Evolutionary conservation across 805 yeast species (phyloP), one percentile per base, ranked within the genome.

Genomic region (Candida montana): DNA sequence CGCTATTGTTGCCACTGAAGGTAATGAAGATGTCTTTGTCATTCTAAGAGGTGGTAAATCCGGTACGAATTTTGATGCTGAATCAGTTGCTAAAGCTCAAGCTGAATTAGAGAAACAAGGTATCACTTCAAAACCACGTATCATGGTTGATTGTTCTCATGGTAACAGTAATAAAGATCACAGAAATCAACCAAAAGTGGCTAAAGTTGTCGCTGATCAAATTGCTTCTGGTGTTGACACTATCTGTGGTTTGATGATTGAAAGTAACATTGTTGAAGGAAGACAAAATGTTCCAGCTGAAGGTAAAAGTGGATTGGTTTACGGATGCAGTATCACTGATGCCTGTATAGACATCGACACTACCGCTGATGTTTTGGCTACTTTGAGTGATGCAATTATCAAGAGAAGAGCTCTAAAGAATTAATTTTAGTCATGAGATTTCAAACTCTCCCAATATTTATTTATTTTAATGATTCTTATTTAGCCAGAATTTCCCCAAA

Each of bases 91-190:
- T 38, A 74, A 72, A 37, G 85, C 95, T 23, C 76, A 82, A 61
- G 74, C 64, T 23, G 77, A 78, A 51, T 67, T 88, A 44, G 61
- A 61, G 15, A 72, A 74, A 39, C 68, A 67, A 54, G 64, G 69
- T 28, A 58, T 58, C 39, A 53, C 52, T 8, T 55, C 55, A 33
- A 63, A 59, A 11, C 76, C 83, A 44, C 75, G 91, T 58, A 82
- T 90, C 56, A 93, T 91, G 98, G 79, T 91, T 49, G 99, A 91
- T 67, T 93, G 97, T 65, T 89, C 97, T 31, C 99, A 91, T 61
- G 99, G 97, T 49, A 91, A 91, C 72, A 87, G 96, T 29, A 79
- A 74, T 60, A 91, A 91, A 63, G 83, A 91, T 65, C 90, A 81
- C 77, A 77, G 77, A 61, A 91, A 91, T 67, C 99, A 91, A 71